These are phyloP conservation scores for Hygrophoropsis aurantiaca DNA, from an alignment of 768 basidiomycete species.

Conservation along the genomic window DNA sequence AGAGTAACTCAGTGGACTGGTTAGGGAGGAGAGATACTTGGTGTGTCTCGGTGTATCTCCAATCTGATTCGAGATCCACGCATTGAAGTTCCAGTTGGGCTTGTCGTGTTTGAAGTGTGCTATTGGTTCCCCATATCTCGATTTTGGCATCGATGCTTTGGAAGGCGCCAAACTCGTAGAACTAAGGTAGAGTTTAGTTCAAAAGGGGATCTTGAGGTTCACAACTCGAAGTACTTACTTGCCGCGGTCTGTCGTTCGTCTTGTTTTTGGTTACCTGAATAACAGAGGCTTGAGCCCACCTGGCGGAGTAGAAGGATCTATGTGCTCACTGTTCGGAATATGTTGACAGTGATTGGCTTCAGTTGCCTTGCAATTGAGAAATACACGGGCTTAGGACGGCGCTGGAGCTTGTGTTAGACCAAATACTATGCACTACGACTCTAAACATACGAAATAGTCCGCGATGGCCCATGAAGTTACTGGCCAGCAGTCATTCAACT, in stretches of 20 bases:
- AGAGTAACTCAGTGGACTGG: constrained; percentile 38
- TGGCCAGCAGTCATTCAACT: constrained; percentile 44
- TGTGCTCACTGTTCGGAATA: constrained; percentile 27
- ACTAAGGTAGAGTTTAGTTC: constrained; percentile 11
- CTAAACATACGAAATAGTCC: constrained; percentile 33
- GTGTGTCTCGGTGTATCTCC: constrained; percentile 17
- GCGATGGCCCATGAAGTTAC: constrained; percentile 44
- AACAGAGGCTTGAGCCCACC: constrained; percentile 16
- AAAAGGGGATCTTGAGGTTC: neutral
- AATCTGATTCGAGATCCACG: constrained; percentile 32
- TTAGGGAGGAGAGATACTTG: constrained; percentile 35
- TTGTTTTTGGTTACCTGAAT: constrained; percentile 30
- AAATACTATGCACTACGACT: constrained; percentile 12
- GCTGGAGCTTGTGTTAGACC: constrained; percentile 1
- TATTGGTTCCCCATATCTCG: constrained; percentile 43
- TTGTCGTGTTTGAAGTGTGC: constrained; percentile 20
- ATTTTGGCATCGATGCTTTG: constrained; percentile 21
- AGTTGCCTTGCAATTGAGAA: constrained; percentile 47
- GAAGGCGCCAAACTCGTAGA: constrained; percentile 36
- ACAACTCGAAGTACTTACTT: constrained; percentile 14
- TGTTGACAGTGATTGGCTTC: constrained; percentile 37
- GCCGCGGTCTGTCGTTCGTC: constrained; percentile 33
- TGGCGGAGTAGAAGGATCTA: neutral
- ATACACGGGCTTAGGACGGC: constrained; percentile 29
- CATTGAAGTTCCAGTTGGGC: constrained; percentile 32